A percentile compares a stretch with the other conserved stretches of the same genome.
These are phyloP conservation scores for Delonix regia DNA, from an alignment of 306 rosid genomes.

Conservation along the genomic window DNA sequence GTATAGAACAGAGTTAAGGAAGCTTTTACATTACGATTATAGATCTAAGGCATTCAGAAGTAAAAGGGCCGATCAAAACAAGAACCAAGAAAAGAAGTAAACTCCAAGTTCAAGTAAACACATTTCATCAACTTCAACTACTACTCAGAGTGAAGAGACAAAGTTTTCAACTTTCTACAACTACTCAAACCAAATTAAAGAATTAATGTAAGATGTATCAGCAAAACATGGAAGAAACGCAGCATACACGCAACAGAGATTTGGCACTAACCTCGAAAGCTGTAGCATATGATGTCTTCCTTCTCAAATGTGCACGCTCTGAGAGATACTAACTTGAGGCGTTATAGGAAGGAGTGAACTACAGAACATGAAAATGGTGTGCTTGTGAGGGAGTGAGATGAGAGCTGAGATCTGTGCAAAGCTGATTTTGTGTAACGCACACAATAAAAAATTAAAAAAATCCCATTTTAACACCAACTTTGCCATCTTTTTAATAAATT, in stretches of 20 bases:
- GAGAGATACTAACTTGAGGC: neutral
- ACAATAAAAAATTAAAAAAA: neutral
- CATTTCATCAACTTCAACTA: constrained; percentile 51
- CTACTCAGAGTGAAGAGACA: constrained; percentile 25
- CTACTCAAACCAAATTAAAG: constrained; percentile 56
- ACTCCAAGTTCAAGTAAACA: constrained; percentile 38
- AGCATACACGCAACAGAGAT: constrained; percentile 7
- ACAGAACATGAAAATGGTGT: neutral
- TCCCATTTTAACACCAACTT: constrained; percentile 16
- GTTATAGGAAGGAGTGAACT: constrained; percentile 26
- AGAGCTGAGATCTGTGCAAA: constrained; percentile 35
- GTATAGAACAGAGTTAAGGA: neutral
- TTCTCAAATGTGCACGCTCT: constrained; percentile 16
- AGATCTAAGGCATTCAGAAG: constrained; percentile 40
- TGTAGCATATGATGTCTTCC: constrained; percentile 19
- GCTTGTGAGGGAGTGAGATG: neutral
- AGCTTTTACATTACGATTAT: constrained; percentile 23
- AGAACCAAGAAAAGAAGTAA: constrained; percentile 46
- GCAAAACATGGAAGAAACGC: constrained; percentile 35
- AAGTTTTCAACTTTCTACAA: constrained; percentile 49
- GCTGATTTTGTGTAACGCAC: constrained; percentile 32
- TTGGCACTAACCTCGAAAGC: constrained; percentile 31
- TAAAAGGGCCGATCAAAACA: neutral
- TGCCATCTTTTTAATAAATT: neutral
- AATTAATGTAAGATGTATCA: constrained; percentile 33